Evolutionary conservation across 2,329 filamentous ascomycete genomes (phyloP).

Genomic region (Teratosphaeria epicoccoides): DNA sequence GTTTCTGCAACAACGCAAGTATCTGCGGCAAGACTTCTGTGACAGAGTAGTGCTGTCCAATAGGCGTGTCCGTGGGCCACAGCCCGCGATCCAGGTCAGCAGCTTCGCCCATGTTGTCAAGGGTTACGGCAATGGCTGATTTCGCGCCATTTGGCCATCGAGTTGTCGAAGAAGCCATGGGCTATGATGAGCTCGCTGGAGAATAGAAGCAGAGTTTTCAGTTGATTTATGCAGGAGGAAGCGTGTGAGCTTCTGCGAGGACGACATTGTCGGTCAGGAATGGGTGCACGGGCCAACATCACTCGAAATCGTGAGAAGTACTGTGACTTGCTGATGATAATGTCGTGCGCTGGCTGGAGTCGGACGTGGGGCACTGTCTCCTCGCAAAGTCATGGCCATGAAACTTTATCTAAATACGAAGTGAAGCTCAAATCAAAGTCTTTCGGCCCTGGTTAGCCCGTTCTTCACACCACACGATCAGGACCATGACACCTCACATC

Average conservation of each 20-base stretch:
- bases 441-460: not conserved
- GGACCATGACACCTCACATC: not conserved
- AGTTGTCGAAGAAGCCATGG: not conserved
- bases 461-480: not conserved
- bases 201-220: no score
- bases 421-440: not conserved
- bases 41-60: constrained; percentile 23
- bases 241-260: no score
- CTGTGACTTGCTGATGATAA: no score
- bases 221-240: no score
- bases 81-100: constrained; percentile 23
- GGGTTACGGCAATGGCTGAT: constrained; percentile 21
- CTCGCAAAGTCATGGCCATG: not conserved
- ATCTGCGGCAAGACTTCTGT: constrained; percentile 20
- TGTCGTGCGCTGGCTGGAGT: no score
- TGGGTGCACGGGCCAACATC: no score
- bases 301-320: no score
- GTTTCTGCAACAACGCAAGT: constrained; percentile 16
- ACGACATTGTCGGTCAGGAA: no score
- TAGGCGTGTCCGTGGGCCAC: constrained; percentile 16
- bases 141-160: constrained; percentile 21
- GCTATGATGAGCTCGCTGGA: no score
- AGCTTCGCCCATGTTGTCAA: constrained; percentile 28
- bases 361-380: not conserved
- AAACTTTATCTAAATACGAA: not conserved